phyloP scores from a whole-genome alignment of 1,139 yeast genomes.

The Pichia kudriavzevii region DNA sequence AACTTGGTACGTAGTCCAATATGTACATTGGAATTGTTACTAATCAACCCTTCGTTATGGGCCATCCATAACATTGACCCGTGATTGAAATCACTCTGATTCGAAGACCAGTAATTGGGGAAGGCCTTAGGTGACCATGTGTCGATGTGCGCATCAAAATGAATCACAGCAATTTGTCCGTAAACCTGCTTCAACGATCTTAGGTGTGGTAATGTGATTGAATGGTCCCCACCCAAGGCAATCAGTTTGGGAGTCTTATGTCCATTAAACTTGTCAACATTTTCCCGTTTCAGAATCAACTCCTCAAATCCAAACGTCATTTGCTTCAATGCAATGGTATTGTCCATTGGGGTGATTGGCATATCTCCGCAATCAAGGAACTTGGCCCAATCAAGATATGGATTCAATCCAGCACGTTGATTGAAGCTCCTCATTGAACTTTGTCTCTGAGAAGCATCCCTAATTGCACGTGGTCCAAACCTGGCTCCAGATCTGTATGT shows the following conservation, averaged over 20 bases:
- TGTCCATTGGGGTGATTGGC: constrained; percentile 75
- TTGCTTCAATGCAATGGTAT: constrained; percentile 57
- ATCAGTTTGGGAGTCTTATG: constrained; percentile 56
- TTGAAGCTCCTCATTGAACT: constrained; percentile 60
- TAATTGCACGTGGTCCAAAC: constrained; percentile 71
- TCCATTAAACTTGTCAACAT: constrained; percentile 15
- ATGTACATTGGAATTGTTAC: constrained; percentile 52
- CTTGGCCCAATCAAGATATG: constrained; percentile 61
- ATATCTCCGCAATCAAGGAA: constrained; percentile 76
- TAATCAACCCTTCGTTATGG: constrained; percentile 51
- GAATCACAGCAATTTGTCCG: constrained; percentile 62
- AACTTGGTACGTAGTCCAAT: constrained; percentile 69
- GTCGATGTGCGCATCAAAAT: constrained; percentile 75
- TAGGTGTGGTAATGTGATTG: constrained; percentile 61
- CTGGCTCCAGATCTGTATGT: constrained; percentile 73
- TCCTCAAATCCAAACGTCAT: constrained; percentile 65
- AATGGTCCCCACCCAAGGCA: constrained; percentile 75
- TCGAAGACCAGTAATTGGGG: constrained; percentile 66
- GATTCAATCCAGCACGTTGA: constrained; percentile 57
- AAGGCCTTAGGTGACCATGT: constrained; percentile 68
- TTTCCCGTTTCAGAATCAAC: constrained; percentile 32
- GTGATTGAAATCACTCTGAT: constrained; percentile 59
- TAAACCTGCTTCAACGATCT: constrained; percentile 52
- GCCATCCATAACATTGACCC: constrained; percentile 85
- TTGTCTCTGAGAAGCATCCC: constrained; percentile 70